Percentiles rank a stretch among this genome's conserved stretches.
Evolutionary conservation across 2,329 filamentous ascomycete species (phyloP).

Genomic region (Botryotinia globosa): DNA sequence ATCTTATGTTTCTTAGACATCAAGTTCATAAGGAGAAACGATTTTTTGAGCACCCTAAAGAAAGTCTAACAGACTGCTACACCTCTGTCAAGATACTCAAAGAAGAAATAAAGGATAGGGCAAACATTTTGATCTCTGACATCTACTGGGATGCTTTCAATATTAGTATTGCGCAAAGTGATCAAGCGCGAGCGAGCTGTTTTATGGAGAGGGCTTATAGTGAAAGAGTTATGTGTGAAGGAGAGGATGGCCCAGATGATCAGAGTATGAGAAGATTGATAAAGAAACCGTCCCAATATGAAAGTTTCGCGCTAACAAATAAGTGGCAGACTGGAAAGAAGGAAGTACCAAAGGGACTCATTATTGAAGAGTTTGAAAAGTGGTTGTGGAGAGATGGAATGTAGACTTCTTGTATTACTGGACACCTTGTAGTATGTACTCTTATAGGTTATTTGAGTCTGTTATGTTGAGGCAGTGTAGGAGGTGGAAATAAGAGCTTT

Average conservation of each 20-base stretch:
- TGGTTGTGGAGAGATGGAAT: constrained; percentile 23
- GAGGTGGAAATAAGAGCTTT: neutral
- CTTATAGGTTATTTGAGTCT: neutral
- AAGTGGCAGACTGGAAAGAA: constrained; percentile 16
- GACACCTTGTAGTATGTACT: neutral
- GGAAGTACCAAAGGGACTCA: constrained; percentile 18
- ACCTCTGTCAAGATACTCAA: constrained; percentile 34
- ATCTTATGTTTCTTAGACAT: constrained; percentile 38
- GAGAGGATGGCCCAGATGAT: constrained; percentile 39
- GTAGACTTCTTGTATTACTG: neutral
- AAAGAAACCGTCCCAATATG: constrained; percentile 9
- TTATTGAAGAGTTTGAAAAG: constrained; percentile 20
- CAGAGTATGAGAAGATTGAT: constrained; percentile 24
- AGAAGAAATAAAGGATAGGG: constrained; percentile 24
- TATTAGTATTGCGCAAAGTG: constrained; percentile 43
- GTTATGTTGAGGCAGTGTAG: neutral
- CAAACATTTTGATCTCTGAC: constrained; percentile 30
- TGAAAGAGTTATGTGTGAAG: constrained; percentile 39
- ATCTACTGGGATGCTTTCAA: constrained; percentile 45
- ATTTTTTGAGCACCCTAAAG: constrained; percentile 31
- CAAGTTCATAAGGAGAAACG: constrained; percentile 35
- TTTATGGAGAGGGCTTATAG: constrained; percentile 43
- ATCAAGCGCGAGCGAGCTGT: constrained; percentile 42
- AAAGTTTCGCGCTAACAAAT: constrained; percentile 17
- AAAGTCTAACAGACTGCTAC: constrained; percentile 35